phyloP scores from a whole-genome alignment of 805 yeast genomes.

The Kodamaea leandrae region DNA sequence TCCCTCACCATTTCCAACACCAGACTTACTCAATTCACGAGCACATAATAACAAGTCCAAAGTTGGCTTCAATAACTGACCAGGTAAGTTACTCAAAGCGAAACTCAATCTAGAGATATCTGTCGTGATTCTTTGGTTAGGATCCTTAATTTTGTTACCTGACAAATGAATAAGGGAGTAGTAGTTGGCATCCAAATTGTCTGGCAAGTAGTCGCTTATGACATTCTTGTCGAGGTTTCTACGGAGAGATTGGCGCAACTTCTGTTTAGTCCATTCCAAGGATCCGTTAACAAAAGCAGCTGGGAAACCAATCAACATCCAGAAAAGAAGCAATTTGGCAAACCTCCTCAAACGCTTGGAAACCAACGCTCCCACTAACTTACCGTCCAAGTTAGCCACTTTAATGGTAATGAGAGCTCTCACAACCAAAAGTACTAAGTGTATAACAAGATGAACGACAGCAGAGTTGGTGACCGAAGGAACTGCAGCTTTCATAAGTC shows the following conservation, averaged over 20 bases:
- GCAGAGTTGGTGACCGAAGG: conserved; percentile 31
- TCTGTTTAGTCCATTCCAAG: conserved; percentile 57
- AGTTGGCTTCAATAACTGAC: conserved; percentile 80
- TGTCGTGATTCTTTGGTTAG: conserved; percentile 80
- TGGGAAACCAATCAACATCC: conserved; percentile 87
- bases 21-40: conserved; percentile 62
- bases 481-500: conserved; percentile 35
- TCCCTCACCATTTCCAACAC: conserved; percentile 74
- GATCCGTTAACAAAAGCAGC: conserved; percentile 77
- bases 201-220: conserved; percentile 70
- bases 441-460: conserved; percentile 42
- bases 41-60: conserved; percentile 80
- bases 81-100: conserved; percentile 71
- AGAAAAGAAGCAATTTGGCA: conserved; percentile 57
- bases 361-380: conserved; percentile 76
- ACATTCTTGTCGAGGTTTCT: conserved; percentile 61
- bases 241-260: conserved; percentile 59
- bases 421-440: conserved; percentile 56
- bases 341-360: conserved; percentile 66
- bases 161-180: conserved; percentile 68
- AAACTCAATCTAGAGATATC: conserved; percentile 73
- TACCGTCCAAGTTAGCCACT: conserved; percentile 86
- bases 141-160: conserved; percentile 55
- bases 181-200: conserved; percentile 63
- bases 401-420: conserved; percentile 75